Evolutionary conservation across 2,329 filamentous ascomycete genomes (phyloP), one percentile per base, ranked within the genome.

Genomic region (Aspergillus fijiensis): DNA sequence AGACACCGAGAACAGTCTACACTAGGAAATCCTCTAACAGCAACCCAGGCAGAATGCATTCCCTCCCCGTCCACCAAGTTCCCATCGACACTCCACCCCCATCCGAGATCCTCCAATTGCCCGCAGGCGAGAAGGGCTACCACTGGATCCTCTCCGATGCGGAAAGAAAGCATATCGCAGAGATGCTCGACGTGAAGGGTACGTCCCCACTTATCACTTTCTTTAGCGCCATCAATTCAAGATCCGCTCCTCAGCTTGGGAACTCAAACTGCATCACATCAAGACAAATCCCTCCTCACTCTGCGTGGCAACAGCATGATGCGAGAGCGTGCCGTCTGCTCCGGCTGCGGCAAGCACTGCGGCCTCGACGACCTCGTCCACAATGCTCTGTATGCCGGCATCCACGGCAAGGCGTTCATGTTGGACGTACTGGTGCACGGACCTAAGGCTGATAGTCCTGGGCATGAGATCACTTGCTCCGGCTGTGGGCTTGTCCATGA

Each of bases 301-400:
- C 14, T 45, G 4, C 39, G 39, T 14, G 39, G 39, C 5, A 45
- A 6, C n/a, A 5, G 39, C 4, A 45, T 45, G 39, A 45, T 45
- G 39, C 39, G 16, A 5, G 39, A 19, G 14, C 39, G 39, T 7
- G 39, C 39, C 6, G 12, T 19, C n/a, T 59, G 54, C 25, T 3
- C 7, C 1, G 21, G 49, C 29, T 60, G 54, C 23, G 54, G 58
- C n/a, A 60, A 57, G 21, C 23, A 45, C 58, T 53, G 45, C 11
- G 54, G 49, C 7, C 54, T 60, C 5, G 54, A 60, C 29, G 54
- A 60, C 23, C 29, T 60, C 9, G 49, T 60, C 7, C 49, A 57
- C 9, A 57, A 57, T 16, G 54, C 58, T 1, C 9, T 49, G 11
- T 16, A 25, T 2, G 21, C 21, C 5, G 58, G 49, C 9, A 16